phyloP scores from a whole-genome alignment of 75 land plant genomes.

The Adiantum capillusveneris region DNA sequence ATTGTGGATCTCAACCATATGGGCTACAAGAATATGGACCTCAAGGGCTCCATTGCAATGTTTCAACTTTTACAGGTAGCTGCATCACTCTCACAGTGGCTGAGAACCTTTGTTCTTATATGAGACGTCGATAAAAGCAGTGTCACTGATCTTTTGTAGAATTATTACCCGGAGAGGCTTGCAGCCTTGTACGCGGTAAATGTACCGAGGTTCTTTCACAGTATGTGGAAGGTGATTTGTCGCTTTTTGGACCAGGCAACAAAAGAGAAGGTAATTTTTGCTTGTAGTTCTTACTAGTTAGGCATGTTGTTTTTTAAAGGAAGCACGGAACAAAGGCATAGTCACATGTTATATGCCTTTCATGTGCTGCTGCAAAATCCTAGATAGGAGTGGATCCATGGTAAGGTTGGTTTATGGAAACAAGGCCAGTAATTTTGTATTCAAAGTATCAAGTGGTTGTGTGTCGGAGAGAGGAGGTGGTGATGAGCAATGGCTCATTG shows the following conservation, averaged over 20 bases:
- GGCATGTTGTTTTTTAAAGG: too few species aligned
- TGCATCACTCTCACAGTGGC: background rate
- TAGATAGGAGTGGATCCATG: too few species aligned
- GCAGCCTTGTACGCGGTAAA: constrained; percentile 35
- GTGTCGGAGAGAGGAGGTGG: background rate
- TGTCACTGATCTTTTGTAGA: constrained; percentile 15
- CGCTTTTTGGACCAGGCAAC: constrained; percentile 40
- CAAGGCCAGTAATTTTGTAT: too few species aligned
- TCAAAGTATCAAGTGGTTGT: too few species aligned
- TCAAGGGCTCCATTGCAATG: constrained; percentile 34
- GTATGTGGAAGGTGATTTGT: constrained; percentile 47
- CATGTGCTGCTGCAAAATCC: too few species aligned
- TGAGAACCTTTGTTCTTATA: background rate
- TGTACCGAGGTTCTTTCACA: constrained; percentile 37
- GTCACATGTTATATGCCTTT: too few species aligned
- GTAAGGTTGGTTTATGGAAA: too few species aligned
- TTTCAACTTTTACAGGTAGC: constrained; percentile 51
- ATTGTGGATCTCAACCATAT: constrained; percentile 39
- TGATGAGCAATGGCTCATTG: too few species aligned
- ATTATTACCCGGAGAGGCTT: constrained; percentile 50
- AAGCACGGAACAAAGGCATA: too few species aligned
- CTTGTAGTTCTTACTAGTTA: background rate
- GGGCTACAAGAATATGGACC: constrained; percentile 41
- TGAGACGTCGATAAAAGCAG: background rate
- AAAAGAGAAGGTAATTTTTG: constrained; percentile 28